phyloP scores from a whole-genome alignment of 1,284 basidiomycete species.

The Ganoderma meredithae region DNA sequence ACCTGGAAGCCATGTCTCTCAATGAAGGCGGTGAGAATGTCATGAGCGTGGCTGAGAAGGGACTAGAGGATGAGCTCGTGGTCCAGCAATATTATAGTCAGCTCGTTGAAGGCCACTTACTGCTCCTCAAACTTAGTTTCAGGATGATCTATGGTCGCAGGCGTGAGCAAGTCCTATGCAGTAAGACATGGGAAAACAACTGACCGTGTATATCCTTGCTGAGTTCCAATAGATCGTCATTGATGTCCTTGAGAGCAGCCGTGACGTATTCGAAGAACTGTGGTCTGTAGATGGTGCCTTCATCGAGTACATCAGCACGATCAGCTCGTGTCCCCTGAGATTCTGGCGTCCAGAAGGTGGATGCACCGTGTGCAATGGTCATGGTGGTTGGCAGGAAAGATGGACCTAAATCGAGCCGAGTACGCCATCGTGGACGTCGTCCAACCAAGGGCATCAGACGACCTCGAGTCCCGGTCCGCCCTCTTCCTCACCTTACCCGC shows the following conservation, averaged over 20 bases:
- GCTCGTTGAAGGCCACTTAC: constrained; percentile 33
- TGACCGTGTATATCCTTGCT: constrained; percentile 74
- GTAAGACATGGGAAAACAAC: background rate
- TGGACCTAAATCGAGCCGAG: background rate
- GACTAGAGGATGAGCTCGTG: background rate
- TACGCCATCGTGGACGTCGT: background rate
- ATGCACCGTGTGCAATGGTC: constrained; percentile 10
- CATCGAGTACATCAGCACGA: constrained; percentile 6
- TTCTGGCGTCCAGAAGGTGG: constrained; percentile 21
- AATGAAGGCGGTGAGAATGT: constrained; percentile 64
- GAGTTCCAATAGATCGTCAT: constrained; percentile 59
- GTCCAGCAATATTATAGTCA: background rate
- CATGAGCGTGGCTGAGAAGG: constrained; percentile 55
- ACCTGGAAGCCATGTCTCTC: constrained; percentile 67
- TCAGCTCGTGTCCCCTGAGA: background rate
- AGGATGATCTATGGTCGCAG: constrained; percentile 34
- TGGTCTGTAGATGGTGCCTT: constrained; percentile 33
- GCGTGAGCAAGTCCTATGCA: background rate
- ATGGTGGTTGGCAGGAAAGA: constrained; percentile 1
- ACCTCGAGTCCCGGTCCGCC: background rate
- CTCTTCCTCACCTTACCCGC: background rate
- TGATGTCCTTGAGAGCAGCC: constrained; percentile 56
- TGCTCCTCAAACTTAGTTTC: constrained; percentile 39
- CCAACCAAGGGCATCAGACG: background rate
- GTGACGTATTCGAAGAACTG: constrained; percentile 63